Conservation (phyloP, 805 yeast genomes). For the Ogataea methanolica region DNA sequence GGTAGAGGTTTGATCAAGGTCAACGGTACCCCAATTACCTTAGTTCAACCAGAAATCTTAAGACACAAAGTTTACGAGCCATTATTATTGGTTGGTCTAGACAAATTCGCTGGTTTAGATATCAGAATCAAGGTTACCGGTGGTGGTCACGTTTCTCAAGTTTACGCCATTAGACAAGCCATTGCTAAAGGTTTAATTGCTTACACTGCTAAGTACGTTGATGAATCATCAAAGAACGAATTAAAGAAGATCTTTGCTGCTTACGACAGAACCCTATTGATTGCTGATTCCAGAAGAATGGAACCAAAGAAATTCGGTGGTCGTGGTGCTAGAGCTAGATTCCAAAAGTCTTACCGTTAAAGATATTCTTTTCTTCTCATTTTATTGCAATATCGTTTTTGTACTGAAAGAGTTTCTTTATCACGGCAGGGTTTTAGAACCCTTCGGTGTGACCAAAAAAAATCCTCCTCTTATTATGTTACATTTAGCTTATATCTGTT, state of each 20-base stretch:
- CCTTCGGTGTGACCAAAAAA: too few species aligned
- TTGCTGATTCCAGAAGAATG: conserved; percentile 99
- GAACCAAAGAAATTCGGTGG: conserved; percentile 99
- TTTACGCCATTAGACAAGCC: conserved; percentile 99
- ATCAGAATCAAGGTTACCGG: conserved; percentile 99
- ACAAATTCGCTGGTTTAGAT: conserved; percentile 97
- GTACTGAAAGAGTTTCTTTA: not conserved
- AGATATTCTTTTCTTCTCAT: conserved; percentile 1
- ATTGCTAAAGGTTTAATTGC: conserved; percentile 99
- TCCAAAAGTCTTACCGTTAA: conserved; percentile 99
- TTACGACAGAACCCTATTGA: conserved; percentile 99
- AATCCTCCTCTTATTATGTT: too few species aligned
- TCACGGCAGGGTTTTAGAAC: not conserved
- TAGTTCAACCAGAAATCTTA: conserved; percentile 98
- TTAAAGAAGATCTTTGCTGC: conserved; percentile 95
- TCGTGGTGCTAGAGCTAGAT: conserved; percentile 99
- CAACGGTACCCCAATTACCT: conserved; percentile 98
- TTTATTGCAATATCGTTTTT: not conserved
- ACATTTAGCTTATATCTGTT: not conserved
- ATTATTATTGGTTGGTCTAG: conserved; percentile 95
- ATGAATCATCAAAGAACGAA: conserved; percentile 99
- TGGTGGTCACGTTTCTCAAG: conserved; percentile 99
- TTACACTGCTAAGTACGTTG: conserved; percentile 98
- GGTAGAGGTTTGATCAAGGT: conserved; percentile 99
- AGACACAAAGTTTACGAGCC: conserved; percentile 99